Conservation (phyloP, 2,329 filamentous ascomycete species). For the Fusarium avenaceum region DNA sequence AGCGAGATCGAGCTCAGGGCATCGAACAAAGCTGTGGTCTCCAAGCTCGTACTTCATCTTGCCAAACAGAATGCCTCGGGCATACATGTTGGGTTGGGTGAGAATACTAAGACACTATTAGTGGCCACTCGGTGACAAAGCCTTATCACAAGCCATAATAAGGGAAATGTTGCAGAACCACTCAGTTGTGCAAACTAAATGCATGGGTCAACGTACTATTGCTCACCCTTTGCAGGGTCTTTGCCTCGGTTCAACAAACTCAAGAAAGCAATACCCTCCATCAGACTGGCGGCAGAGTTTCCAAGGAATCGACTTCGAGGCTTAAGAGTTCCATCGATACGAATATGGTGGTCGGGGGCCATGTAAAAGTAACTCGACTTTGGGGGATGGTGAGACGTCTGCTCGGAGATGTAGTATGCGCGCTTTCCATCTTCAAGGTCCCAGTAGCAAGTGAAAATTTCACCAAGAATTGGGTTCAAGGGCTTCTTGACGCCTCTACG, state of each 20-base stretch:
- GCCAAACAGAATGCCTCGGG: conserved; percentile 93
- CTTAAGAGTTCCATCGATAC: conserved; percentile 95
- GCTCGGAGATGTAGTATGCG: conserved; percentile 96
- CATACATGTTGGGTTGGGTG: conserved; percentile 99
- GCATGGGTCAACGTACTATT: conserved; percentile 77
- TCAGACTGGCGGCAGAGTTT: conserved; percentile 96
- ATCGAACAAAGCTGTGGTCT: conserved; percentile 93
- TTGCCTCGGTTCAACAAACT: conserved; percentile 83
- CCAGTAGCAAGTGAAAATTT: conserved; percentile 97
- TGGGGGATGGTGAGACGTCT: conserved; percentile 97
- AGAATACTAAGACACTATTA: conserved; percentile 72
- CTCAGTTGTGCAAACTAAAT: not conserved
- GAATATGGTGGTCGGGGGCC: conserved; percentile 91
- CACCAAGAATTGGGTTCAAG: conserved; percentile 94
- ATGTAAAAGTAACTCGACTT: conserved; percentile 99
- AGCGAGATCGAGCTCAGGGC: conserved; percentile 86
- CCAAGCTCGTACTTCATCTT: conserved; percentile 99
- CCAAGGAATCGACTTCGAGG: conserved; percentile 95
- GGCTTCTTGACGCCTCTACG: conserved; percentile 95
- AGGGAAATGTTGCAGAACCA: not conserved
- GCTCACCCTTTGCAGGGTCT: conserved; percentile 76
- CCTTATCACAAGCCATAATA: not conserved
- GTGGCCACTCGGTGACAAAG: not conserved
- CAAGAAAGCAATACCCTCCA: conserved; percentile 95
- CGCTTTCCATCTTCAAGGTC: conserved; percentile 85